phyloP scores from a whole-genome alignment of 768 basidiomycete genomes.

The Rhodotorula taiwanensis region DNA sequence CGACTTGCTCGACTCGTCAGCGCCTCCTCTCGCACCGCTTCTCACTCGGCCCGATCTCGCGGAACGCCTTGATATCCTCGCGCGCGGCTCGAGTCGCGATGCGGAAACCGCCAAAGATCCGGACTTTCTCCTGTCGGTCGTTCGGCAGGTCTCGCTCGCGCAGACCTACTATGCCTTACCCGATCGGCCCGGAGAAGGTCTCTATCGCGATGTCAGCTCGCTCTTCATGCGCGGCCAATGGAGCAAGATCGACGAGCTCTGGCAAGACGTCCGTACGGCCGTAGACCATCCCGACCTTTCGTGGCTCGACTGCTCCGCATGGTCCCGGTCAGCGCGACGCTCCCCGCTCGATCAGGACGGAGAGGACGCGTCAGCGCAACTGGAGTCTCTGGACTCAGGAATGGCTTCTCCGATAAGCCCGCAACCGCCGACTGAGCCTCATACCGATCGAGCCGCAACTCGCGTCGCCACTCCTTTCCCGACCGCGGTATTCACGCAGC shows the following conservation, averaged over 20 bases:
- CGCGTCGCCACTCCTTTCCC: not conserved
- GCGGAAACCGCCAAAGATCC: not conserved
- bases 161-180: constrained; percentile 12
- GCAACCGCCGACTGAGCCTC: not conserved
- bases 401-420: too few species aligned
- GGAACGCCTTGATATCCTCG: not conserved
- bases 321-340: constrained; percentile 1
- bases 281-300: constrained; percentile 2
- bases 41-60: not conserved
- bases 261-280: not conserved
- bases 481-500: constrained; percentile 54
- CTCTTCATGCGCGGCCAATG: not conserved
- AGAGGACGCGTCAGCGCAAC: not conserved
- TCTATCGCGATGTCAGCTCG: not conserved
- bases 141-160: constrained; percentile 30
- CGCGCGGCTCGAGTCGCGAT: not conserved
- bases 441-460: not conserved
- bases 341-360: not conserved
- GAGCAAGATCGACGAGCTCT: not conserved
- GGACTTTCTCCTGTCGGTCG: not conserved
- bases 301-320: constrained; percentile 16
- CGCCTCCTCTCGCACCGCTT: not conserved
- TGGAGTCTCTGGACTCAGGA: too few species aligned
- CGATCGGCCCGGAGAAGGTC: not conserved
- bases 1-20: not conserved